Percentiles rank a stretch among this genome's conserved stretches.
Conservation (phyloP, 495 filamentous ascomycete species). For the Glonium stellatum region DNA sequence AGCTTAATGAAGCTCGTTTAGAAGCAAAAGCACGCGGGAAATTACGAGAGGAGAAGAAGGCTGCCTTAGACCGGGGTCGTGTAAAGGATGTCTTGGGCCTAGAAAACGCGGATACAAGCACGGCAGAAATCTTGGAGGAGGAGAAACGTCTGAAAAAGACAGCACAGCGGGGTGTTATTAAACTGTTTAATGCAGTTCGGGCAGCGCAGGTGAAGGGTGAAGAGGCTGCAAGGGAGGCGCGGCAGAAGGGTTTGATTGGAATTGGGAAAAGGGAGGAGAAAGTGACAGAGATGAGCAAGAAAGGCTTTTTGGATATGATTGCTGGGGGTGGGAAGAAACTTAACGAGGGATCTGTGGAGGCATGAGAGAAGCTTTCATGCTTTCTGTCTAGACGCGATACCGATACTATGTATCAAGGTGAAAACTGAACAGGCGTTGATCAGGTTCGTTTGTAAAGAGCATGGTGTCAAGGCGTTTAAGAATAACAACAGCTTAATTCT, state of each 20-base stretch:
- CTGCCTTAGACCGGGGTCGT: conserved; percentile 76
- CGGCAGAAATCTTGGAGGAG: conserved; percentile 59
- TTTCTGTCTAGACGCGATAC: background rate
- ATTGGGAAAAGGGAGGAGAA: conserved; percentile 68
- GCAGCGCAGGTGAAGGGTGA: conserved; percentile 80
- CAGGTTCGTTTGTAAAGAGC: no score
- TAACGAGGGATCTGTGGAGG: conserved; percentile 30
- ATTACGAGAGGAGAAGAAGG: conserved; percentile 71
- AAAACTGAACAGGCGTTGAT: background rate
- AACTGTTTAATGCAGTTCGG: conserved; percentile 91
- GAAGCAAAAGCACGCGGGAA: conserved; percentile 72
- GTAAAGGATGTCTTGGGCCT: conserved; percentile 74
- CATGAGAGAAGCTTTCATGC: background rate
- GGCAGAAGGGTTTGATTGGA: conserved; percentile 68
- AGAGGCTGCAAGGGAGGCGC: conserved; percentile 61
- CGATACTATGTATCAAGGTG: background rate
- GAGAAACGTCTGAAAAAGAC: conserved; percentile 78
- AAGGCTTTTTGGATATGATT: conserved; percentile 91
- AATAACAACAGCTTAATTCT: no score
- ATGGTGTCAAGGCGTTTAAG: no score
- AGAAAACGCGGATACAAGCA: conserved; percentile 38
- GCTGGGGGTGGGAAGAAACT: conserved; percentile 52
- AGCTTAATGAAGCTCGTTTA: conserved; percentile 64
- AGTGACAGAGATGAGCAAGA: conserved; percentile 89
- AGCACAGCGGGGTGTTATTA: conserved; percentile 85